Evolutionary conservation across 208 protist species (phyloP).

Genomic region (Acanthamoeba polyphaga): DNA sequence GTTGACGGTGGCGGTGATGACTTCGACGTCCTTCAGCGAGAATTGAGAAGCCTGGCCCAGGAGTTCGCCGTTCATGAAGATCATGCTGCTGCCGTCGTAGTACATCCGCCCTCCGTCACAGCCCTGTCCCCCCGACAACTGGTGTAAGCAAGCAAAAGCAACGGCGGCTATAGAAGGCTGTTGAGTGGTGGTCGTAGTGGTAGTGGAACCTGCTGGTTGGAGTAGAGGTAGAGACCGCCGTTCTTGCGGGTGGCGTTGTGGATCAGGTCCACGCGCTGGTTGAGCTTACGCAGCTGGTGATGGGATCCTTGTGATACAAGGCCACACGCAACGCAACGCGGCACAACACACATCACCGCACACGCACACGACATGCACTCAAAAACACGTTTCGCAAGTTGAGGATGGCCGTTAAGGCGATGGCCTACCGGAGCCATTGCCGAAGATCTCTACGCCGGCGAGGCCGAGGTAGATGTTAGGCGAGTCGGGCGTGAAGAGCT

Average conservation of each 20-base stretch:
- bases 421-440: conserved; percentile 70
- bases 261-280: conserved; percentile 90
- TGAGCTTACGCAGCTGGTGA: conserved; percentile 91
- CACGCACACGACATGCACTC: conserved; percentile 63
- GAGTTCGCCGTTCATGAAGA: conserved; percentile 88
- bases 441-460: conserved; percentile 89
- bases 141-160: not conserved
- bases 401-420: not conserved
- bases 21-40: conserved; percentile 89
- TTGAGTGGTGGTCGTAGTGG: too few species aligned
- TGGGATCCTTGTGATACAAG: conserved; percentile 86
- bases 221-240: conserved; percentile 92
- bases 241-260: conserved; percentile 81
- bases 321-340: not conserved
- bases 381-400: conserved; percentile 23
- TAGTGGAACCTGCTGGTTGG: conserved; percentile 86
- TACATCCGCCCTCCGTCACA: conserved; percentile 93
- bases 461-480: conserved; percentile 89
- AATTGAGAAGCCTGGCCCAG: conserved; percentile 90
- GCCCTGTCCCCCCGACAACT: conserved; percentile 72
- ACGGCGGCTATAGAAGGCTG: too few species aligned
- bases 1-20: conserved; percentile 87
- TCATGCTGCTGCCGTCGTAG: conserved; percentile 91
- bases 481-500: conserved; percentile 91
- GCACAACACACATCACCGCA: too few species aligned